Evolutionary conservation across 108 stramenopile genomes (phyloP).

Genomic region (Bacterosira constricta): DNA sequence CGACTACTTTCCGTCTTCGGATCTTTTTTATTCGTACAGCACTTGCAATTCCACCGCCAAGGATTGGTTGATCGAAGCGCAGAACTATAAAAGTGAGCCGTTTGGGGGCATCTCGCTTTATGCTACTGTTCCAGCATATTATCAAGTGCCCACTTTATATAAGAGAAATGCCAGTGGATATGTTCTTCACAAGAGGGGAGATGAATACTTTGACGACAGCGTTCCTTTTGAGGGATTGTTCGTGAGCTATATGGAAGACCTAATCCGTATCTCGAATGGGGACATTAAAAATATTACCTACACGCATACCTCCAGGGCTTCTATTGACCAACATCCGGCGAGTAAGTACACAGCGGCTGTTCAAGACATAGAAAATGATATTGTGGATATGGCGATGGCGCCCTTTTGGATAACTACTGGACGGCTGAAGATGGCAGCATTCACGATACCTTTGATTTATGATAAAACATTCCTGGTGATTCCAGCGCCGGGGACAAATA

Average conservation of each 20-base stretch:
- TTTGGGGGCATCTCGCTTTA: background rate
- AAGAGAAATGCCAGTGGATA: background rate
- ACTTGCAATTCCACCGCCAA: background rate
- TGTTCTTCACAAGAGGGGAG: background rate
- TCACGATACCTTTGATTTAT: background rate
- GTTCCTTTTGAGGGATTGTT: background rate
- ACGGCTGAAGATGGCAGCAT: background rate
- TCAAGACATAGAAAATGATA: background rate
- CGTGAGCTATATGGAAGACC: background rate
- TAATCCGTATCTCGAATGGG: background rate
- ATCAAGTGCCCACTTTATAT: background rate
- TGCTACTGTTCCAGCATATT: background rate
- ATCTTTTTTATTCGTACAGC: background rate
- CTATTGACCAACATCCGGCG: background rate
- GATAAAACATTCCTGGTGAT: slow-evolving; percentile 6
- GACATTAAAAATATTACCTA: background rate
- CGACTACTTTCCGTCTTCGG: background rate
- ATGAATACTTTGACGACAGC: background rate
- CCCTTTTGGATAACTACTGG: slow-evolving; percentile 7
- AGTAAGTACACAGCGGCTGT: background rate
- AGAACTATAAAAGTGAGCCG: background rate
- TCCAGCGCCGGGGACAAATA: background rate
- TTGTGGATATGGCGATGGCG: background rate
- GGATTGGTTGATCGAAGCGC: background rate
- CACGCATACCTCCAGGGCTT: background rate